Base-by-base conservation (phyloP, 1,284 basidiomycete species). In the Jaminaea rosea region DNA sequence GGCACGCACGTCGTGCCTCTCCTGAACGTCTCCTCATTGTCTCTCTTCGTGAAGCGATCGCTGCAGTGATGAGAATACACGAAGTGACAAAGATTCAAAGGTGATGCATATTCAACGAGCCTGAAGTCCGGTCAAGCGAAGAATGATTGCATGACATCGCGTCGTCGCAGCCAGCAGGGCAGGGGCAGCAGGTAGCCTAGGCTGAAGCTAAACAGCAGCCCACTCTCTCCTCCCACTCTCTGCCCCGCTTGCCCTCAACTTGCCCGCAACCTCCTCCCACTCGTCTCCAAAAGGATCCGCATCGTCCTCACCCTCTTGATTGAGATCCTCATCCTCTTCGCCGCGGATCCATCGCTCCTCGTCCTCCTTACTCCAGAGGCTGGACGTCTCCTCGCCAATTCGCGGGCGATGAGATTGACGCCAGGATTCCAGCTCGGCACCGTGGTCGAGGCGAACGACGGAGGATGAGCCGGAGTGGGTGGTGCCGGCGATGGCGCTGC, bases 241-340 rank as follows among this genome's bases (percentile, higher is more conserved):
- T 11, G 39, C 39, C 2, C 39, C 39, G 24, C 39, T 42, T 4
- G 15, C 19, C 19, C 39, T 42, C 39, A 42, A 24, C 39, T 23
- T 15, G 4, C 19, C 39, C 13, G 39, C 39, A 11, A 42, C 39
- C 11, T 42, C 39, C 39, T 42, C 39, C 39, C 39, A 42, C 39
- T 42, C 39, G 36, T 53, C 51, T 8, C 46, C 49, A 47, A 53
- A 53, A 6, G 51, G 51, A 26, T 53, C 47, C 8, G 8, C 49
- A 8, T 53, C 51, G 17, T 52, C 50, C 37, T 28, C 50, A 13
- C 26, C 46, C n/a, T 48, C 50, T 2, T 23, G 15, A 10, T 46
- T 31, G 26, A 21, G n/a, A 28, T 21, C n/a, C 21, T 52, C 24
- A 13, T 31, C 49, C 21, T 36, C 44, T 23, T 49, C 21, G 26